Percentiles rank a stretch among this genome's conserved stretches.
These are phyloP conservation scores for Rubus parviflorus DNA, from an alignment of 306 rosid genomes.

Conservation along the genomic window DNA sequence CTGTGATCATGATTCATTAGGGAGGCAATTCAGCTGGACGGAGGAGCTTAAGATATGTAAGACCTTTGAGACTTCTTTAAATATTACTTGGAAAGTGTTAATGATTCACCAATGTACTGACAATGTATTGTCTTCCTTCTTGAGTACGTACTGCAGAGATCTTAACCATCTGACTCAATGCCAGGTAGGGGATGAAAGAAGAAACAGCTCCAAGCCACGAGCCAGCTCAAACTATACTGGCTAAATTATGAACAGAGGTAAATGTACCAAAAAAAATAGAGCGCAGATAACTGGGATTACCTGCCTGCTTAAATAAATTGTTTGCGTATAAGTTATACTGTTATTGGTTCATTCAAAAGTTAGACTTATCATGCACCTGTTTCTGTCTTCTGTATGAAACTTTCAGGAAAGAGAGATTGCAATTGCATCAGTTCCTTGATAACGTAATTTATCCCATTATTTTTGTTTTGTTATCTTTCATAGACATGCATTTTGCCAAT, in stretches of 20 bases:
- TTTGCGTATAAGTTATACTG: not conserved
- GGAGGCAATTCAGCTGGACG: not conserved
- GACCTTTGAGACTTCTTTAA: not conserved
- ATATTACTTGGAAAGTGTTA: not conserved
- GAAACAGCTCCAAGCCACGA: not conserved
- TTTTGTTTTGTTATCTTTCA: too few species aligned
- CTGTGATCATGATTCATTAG: not conserved
- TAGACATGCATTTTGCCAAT: too few species aligned
- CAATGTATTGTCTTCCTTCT: not conserved
- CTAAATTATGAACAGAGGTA: not conserved
- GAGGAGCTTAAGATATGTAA: not conserved
- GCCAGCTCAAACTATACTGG: too few species aligned
- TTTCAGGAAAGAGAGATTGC: too few species aligned
- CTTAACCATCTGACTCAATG: not conserved
- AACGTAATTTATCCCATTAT: too few species aligned
- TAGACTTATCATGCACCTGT: not conserved
- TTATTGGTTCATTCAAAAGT: not conserved
- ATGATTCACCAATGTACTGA: not conserved
- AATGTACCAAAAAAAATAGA: too few species aligned
- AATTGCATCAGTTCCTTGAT: too few species aligned
- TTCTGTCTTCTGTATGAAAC: not conserved
- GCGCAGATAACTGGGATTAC: too few species aligned
- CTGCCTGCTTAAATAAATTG: too few species aligned
- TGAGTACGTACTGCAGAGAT: not conserved
- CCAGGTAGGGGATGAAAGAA: not conserved